These are phyloP conservation scores for Trametes elegans DNA, from an alignment of 768 basidiomycete genomes.

Conservation along the genomic window DNA sequence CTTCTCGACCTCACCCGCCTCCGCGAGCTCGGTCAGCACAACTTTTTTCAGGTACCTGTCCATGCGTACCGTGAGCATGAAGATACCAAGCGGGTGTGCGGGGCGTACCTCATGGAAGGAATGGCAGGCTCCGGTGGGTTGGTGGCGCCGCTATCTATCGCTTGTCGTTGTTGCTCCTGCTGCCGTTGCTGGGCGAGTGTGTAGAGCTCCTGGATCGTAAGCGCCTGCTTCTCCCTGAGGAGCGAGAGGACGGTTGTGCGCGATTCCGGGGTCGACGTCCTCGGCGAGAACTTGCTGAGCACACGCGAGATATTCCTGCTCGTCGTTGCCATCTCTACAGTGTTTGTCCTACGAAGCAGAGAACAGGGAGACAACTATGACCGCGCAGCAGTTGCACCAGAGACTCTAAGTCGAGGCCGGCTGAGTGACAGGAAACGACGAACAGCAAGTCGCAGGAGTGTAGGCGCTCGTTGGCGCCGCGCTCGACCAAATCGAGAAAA, in stretches of 20 bases:
- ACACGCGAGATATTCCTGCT: too few relatives aligned
- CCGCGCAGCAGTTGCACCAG: not conserved
- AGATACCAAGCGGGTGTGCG: not conserved
- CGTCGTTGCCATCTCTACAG: too few relatives aligned
- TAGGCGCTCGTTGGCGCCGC: not conserved
- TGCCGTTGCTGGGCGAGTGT: constrained; percentile 25
- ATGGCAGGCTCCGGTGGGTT: constrained; percentile 46
- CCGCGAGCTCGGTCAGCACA: constrained; percentile 48
- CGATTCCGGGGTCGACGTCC: constrained; percentile 18
- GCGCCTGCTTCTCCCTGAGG: constrained; percentile 22
- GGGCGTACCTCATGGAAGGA: constrained; percentile 49
- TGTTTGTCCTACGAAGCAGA: not conserved
- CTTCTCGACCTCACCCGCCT: constrained; percentile 42
- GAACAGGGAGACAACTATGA: not conserved
- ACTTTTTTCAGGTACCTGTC: constrained; percentile 54
- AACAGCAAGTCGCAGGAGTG: too few relatives aligned
- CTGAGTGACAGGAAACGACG: too few relatives aligned
- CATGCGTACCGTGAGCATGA: not conserved
- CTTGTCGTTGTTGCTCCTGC: not conserved
- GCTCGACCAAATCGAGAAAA: not conserved
- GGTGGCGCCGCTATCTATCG: not conserved
- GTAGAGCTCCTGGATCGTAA: constrained; percentile 30
- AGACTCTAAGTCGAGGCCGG: not conserved
- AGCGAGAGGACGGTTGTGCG: constrained; percentile 26
- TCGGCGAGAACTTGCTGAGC: not conserved